Conservation (phyloP, 2,329 filamentous ascomycete species). For the Cladophialophora bantiana region DNA sequence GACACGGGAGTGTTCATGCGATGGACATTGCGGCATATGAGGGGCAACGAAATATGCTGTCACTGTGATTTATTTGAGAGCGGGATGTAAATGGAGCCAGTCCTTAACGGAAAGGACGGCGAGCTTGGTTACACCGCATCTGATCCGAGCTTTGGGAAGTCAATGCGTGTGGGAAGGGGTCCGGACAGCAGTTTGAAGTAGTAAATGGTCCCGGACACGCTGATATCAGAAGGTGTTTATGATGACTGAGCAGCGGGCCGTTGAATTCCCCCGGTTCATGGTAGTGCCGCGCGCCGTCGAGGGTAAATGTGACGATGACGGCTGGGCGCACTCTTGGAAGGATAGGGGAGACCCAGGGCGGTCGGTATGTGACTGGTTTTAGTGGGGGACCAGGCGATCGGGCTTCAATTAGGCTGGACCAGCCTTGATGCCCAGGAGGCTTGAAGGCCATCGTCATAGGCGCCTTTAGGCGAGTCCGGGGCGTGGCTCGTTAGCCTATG, state of each 20-base stretch:
- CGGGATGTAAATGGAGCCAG: background rate
- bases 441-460: slow-evolving; percentile 12
- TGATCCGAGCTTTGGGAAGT: slow-evolving; percentile 10
- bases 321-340: background rate
- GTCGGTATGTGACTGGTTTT: background rate
- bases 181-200: slow-evolving; percentile 2
- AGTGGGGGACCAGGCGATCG: slow-evolving; percentile 10
- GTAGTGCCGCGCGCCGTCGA: background rate
- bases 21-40: slow-evolving; percentile 20
- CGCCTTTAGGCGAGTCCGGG: slow-evolving; percentile 8
- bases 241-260: slow-evolving; percentile 33
- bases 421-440: background rate
- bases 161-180: background rate
- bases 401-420: background rate
- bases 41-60: slow-evolving; percentile 6
- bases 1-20: slow-evolving; percentile 6
- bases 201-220: slow-evolving; percentile 7
- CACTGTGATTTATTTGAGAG: slow-evolving; percentile 2
- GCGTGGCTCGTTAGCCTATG: background rate
- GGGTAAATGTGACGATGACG: slow-evolving; percentile 15
- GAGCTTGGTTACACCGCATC: slow-evolving; percentile 14
- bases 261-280: slow-evolving; percentile 12
- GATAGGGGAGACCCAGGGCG: background rate
- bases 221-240: slow-evolving; percentile 25
- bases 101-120: slow-evolving; percentile 11